Evolutionary conservation across 23 red algal species (phyloP), one percentile per base, ranked within the genome.

Genomic region (Gracilariopsis chorda): DNA sequence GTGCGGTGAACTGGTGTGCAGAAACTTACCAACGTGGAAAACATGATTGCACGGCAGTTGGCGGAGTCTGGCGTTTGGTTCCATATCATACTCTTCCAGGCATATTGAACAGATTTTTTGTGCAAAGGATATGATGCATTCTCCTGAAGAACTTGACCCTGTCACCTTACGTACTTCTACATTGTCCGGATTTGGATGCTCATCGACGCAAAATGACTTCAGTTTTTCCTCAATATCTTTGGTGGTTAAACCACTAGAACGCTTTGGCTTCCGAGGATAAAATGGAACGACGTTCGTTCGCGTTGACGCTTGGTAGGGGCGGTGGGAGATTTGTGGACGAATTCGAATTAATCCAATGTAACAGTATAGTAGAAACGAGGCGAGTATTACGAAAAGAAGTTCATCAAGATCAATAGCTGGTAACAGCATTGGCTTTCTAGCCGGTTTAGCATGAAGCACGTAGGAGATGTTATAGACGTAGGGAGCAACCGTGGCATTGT

Each of bases 21-120:
- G 21, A n/a, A 73, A 86, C 82, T 45, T 48, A 86, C 82, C 44
- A 30, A 21, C 11, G 39, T 86, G 58, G 39, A 86, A 86, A 11
- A 86, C 62, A 86, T 86, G 82, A 37, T 69, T 65, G 55, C 82
- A 86, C 37, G 82, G 59, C 36, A 86, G 59, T 24, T 39, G 60
- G 7, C 82, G 59, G 3, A 86, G 57, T 65, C 82, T 53, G 8
- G 75, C 27, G 16, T 19, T 16, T 1, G 37, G 23, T 23, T 44
- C 33, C 5, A 45, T 42, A 3, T 46, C 41, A 35, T 51, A 72
- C 29, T 65, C 49, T 17, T 86, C 82, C 21, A 86, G 43, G 27
- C 82, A 86, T 48, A 86, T 86, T 2, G 82, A 43, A 24, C 82
- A 86, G 30, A 32, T 27, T 29, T 86, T 43, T 44, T 86, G 82